Evolutionary conservation across 179 eudicot genomes (phyloP), one percentile per base, ranked within the genome.

Genomic region (Sideroxylon spinosum): DNA sequence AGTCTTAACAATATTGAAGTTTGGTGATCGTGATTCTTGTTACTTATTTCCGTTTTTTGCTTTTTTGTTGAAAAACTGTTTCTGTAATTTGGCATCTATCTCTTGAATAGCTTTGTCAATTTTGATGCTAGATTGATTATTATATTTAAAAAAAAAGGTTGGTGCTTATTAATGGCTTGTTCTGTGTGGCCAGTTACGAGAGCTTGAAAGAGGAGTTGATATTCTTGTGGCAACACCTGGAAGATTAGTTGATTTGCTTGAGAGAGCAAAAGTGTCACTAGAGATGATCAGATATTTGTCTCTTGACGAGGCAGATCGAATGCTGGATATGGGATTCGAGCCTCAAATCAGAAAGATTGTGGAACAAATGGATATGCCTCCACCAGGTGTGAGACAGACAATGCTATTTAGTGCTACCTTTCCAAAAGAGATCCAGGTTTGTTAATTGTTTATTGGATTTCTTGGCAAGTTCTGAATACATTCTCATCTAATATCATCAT

Each of bases 251-350:
- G 91, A 88, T 81, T 79, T 88, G 83, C 88, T 88, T 49, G 91
- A 88, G 83, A 88, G 89, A 85, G 91, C 91, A 53, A 88, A 81
- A 77, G 91, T 88, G 46, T 88, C 91, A 64, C 44, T 88, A 74
- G 82, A 86, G 78, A 81, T 81, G 88, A 83, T 88, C 37, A 83
- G 80, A 73, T 88, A 86, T 71, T 78, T 88, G 72, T 86, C 91
- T 77, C 89, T 88, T 69, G 91, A 88, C 52, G 91, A 86, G 79
- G 91, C 91, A 28, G 91, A 88, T 80, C 82, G 91, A 64, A 88
- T 88, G 91, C 74, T 88, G 74, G 91, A 88, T 78, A 88, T 88
- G 91, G 91, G 91, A n/a, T 88, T 88, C 82, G 91, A 88, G 68
- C 91, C 91, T 64, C 91, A 88, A 72, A 88, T 88, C 28, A 86